Base-by-base conservation (phyloP, 345 rosid genomes). In the Citrus unshiu region DNA sequence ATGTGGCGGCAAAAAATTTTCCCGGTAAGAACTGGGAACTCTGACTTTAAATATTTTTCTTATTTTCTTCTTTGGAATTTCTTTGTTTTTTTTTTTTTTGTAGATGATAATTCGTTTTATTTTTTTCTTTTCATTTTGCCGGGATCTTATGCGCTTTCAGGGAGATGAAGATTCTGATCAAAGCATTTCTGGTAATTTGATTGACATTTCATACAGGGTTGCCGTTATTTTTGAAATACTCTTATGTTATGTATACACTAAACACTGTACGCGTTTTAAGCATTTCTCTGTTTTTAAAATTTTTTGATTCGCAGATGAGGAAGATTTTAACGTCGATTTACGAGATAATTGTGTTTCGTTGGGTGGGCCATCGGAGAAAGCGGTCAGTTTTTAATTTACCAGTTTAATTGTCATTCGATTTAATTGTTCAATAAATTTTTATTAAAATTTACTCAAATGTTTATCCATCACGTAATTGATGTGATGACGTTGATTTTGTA, bases 131-230 rank as follows among this genome's bases (percentile, higher is more conserved):
- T 1, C 6, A 35, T 60, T 82, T 68, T 79, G 46, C 6, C 19
- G 32, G 63, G 71, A n/a, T 64, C 40, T 43, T n/a, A 3, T 40
- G 70, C 13, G 19, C 10, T 61, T 68, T 57, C 74, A 92, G 93
- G 90, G 75, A 64, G 88, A 86, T 81, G 40, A 46, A 27, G 93
- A 86, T 83, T 90, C 93, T 40, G 95, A 89, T 79, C 91, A 83
- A 81, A 93, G 93, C 86, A 81, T 93, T 76, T 92, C 97, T 8
- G 98, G 97, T 90, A 87, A 82, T n/a, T 43, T 63, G 37, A 67
- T 76, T 24, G 62, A 32, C 29, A 14, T 61, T 40, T 70, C 46
- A 49, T 22, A n/a, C 24, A 61, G 40, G n/a, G 7, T 57, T 35
- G 25, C n/a, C 73, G 76, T 59, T 58, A 14, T n/a, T 24, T 51